phyloP scores from a whole-genome alignment of 805 yeast species.

The Kodamaea hsintzibuensis region DNA sequence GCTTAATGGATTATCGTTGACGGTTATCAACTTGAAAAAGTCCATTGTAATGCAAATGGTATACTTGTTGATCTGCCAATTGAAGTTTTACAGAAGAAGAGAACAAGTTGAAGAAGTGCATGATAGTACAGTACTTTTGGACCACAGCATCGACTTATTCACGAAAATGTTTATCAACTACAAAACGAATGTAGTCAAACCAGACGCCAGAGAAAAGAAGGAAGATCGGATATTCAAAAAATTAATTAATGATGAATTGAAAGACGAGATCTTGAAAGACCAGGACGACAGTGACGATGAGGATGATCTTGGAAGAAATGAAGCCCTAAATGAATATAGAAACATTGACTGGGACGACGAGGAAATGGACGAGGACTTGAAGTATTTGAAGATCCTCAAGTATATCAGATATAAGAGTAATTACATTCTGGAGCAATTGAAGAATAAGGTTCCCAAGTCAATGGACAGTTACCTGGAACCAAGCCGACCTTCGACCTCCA shows the following conservation, averaged over 20 bases:
- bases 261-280: slow-evolving; percentile 37
- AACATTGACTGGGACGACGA: slow-evolving; percentile 51
- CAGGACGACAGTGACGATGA: slow-evolving; percentile 27
- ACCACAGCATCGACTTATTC: slow-evolving; percentile 32
- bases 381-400: slow-evolving; percentile 42
- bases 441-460: slow-evolving; percentile 9
- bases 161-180: slow-evolving; percentile 41
- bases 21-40: slow-evolving; percentile 45
- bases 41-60: slow-evolving; percentile 44
- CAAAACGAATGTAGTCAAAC: slow-evolving; percentile 23
- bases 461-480: not conserved
- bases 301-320: slow-evolving; percentile 30
- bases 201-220: slow-evolving; percentile 22
- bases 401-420: slow-evolving; percentile 39
- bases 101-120: slow-evolving; percentile 12
- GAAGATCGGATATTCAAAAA: slow-evolving; percentile 41
- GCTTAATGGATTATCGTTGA: slow-evolving; percentile 44
- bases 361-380: slow-evolving; percentile 48
- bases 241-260: slow-evolving; percentile 40
- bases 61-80: slow-evolving; percentile 40
- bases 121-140: slow-evolving; percentile 22
- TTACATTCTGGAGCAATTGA: slow-evolving; percentile 6
- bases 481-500: not conserved
- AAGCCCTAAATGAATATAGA: slow-evolving; percentile 12
- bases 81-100: slow-evolving; percentile 33